Conservation (phyloP, 495 filamentous ascomycete species). For the Trichoderma gamsii region DNA sequence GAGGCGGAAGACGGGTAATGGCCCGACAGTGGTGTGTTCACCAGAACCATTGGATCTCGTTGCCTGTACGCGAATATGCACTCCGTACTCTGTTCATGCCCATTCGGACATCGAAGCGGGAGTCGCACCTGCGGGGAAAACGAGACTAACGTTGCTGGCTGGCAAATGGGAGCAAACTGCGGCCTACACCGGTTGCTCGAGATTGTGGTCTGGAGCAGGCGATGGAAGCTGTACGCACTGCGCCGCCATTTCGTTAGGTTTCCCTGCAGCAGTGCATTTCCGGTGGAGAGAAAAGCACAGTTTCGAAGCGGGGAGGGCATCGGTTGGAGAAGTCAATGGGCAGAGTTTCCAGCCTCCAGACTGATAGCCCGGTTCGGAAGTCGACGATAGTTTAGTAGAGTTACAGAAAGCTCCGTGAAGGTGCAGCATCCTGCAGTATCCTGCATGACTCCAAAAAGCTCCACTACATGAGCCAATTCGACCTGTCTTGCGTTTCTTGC, state of each 20-base stretch:
- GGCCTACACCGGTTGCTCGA: neutral
- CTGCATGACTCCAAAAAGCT: neutral
- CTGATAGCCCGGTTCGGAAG: neutral
- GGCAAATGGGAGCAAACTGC: neutral
- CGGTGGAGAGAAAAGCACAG: neutral
- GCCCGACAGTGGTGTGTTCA: constrained; percentile 4
- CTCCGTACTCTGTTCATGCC: too few relatives aligned
- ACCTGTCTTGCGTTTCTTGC: neutral
- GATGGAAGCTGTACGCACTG: neutral
- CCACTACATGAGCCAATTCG: constrained; percentile 2
- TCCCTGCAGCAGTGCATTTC: neutral
- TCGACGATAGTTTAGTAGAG: constrained; percentile 3
- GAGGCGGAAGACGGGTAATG: neutral
- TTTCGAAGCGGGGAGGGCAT: neutral
- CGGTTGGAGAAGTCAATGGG: neutral
- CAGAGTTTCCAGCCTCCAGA: neutral
- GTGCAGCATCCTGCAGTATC: neutral
- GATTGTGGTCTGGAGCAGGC: neutral
- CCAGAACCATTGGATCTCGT: too few relatives aligned
- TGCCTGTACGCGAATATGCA: too few relatives aligned
- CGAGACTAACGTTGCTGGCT: neutral
- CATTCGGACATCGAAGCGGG: neutral
- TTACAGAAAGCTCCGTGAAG: neutral
- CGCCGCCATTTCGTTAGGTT: neutral
- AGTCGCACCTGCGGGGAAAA: neutral